Evolutionary conservation across 1,284 basidiomycete species (phyloP).

Genomic region (Leccinum pallidistipes): DNA sequence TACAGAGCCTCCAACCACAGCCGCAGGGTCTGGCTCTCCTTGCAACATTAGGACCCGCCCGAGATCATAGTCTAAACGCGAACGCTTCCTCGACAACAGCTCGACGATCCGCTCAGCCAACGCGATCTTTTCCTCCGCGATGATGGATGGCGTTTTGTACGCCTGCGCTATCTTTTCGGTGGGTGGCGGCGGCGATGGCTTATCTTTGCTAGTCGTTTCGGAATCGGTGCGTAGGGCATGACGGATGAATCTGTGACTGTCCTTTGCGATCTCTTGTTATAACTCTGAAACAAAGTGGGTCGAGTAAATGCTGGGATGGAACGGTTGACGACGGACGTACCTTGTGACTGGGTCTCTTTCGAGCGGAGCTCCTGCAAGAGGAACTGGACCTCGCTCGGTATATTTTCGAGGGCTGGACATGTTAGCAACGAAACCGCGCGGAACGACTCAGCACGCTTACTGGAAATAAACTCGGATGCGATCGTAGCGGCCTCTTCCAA

Average conservation of each 20-base stretch:
- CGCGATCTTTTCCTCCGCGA: conserved; percentile 55
- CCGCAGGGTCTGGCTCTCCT: conserved; percentile 47
- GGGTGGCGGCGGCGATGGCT: conserved; percentile 32
- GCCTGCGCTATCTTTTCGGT: conserved; percentile 32
- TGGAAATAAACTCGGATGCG: conserved; percentile 68
- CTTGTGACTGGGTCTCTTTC: conserved; percentile 54
- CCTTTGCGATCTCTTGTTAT: conserved; percentile 53
- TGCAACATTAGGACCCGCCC: conserved; percentile 53
- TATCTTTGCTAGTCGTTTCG: conserved; percentile 26
- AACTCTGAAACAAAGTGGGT: conserved; percentile 41
- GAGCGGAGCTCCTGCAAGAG: conserved; percentile 71
- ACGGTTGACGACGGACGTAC: conserved; percentile 36
- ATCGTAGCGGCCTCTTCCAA: conserved; percentile 66
- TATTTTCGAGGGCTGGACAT: conserved; percentile 62
- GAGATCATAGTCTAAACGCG: conserved; percentile 58
- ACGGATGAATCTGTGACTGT: conserved; percentile 53
- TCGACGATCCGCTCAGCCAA: conserved; percentile 55
- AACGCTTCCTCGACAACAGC: conserved; percentile 51
- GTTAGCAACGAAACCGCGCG: neutral
- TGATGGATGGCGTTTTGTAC: conserved; percentile 34
- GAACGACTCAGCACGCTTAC: conserved; percentile 41
- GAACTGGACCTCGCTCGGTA: conserved; percentile 71
- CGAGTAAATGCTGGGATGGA: neutral
- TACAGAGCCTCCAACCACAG: conserved; percentile 25
- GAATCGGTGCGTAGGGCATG: conserved; percentile 42